These are phyloP conservation scores for Collybia nuda DNA, from an alignment of 768 basidiomycete species.

Conservation along the genomic window DNA sequence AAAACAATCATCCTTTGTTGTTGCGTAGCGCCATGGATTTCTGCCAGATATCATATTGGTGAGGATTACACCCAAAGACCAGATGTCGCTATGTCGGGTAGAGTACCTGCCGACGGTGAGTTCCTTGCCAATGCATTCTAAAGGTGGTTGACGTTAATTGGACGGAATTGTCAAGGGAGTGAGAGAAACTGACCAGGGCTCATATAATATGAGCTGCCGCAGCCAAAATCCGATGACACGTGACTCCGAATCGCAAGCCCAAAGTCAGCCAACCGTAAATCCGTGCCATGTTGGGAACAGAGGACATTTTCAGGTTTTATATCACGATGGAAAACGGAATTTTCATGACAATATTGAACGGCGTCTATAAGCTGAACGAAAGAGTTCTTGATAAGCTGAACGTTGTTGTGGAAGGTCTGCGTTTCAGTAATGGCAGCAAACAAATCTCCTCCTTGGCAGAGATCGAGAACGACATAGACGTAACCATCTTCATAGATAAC, in stretches of 20 bases:
- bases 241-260: slow-evolving; percentile 58
- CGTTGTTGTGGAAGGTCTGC: slow-evolving; percentile 54
- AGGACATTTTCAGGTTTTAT: slow-evolving; percentile 86
- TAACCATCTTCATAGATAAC: slow-evolving; percentile 58
- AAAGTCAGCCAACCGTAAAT: slow-evolving; percentile 74
- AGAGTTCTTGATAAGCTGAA: slow-evolving; percentile 58
- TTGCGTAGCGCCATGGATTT: slow-evolving; percentile 77
- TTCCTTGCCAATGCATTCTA: slow-evolving; percentile 56
- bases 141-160: slow-evolving; percentile 7
- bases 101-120: slow-evolving; percentile 48
- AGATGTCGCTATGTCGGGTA: slow-evolving; percentile 65
- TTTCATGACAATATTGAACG: slow-evolving; percentile 69
- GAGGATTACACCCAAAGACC: slow-evolving; percentile 79
- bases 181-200: slow-evolving; percentile 54
- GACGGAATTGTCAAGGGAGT: background rate
- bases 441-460: slow-evolving; percentile 62
- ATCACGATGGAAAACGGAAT: slow-evolving; percentile 80
- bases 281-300: slow-evolving; percentile 48
- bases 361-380: slow-evolving; percentile 84
- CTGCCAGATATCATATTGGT: slow-evolving; percentile 79
- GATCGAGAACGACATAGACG: slow-evolving; percentile 68
- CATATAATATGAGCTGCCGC: slow-evolving; percentile 67
- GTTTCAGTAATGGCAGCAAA: slow-evolving; percentile 67
- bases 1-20: slow-evolving; percentile 66
- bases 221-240: slow-evolving; percentile 49